A percentile compares a stretch with the other conserved stretches of the same genome.
These are phyloP conservation scores for Candida sakaeoensis DNA, from an alignment of 805 yeast genomes.

Conservation along the genomic window DNA sequence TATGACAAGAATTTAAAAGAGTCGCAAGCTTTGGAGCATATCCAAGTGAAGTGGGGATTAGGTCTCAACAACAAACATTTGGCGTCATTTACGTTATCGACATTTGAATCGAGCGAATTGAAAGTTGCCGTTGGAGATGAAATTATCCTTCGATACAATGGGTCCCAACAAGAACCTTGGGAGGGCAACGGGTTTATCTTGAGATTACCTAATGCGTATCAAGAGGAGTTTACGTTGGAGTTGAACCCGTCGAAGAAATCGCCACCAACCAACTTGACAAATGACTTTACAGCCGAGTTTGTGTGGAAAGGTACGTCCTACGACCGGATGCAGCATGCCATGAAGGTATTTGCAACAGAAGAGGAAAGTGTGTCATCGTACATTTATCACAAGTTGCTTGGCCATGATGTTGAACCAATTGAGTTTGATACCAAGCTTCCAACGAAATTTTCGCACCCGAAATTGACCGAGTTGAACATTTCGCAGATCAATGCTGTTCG, in stretches of 20 bases:
- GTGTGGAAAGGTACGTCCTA: conserved; percentile 87
- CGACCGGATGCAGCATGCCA: conserved; percentile 78
- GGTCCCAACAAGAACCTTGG: conserved; percentile 62
- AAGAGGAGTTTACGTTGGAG: conserved; percentile 72
- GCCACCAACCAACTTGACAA: conserved; percentile 58
- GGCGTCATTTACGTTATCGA: conserved; percentile 66
- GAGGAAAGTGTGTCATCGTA: conserved; percentile 68
- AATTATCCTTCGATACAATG: conserved; percentile 62
- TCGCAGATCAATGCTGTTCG: conserved; percentile 80
- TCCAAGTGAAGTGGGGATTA: conserved; percentile 69
- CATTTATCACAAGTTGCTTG: conserved; percentile 73
- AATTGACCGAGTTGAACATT: conserved; percentile 65
- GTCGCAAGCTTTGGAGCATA: conserved; percentile 69
- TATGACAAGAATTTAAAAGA: conserved; percentile 72
- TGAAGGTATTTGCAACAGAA: conserved; percentile 66
- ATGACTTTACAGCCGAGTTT: conserved; percentile 78
- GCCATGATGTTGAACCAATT: conserved; percentile 67
- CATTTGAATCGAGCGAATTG: conserved; percentile 60
- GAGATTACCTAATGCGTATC: conserved; percentile 61
- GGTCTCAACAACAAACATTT: conserved; percentile 62
- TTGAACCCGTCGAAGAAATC: conserved; percentile 39
- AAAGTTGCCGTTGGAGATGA: conserved; percentile 85
- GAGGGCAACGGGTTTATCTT: conserved; percentile 68
- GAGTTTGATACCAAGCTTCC: conserved; percentile 65
- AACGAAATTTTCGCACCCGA: conserved; percentile 55